Base-by-base conservation (phyloP, 2,329 filamentous ascomycete genomes). In the Cytospora piceae region DNA sequence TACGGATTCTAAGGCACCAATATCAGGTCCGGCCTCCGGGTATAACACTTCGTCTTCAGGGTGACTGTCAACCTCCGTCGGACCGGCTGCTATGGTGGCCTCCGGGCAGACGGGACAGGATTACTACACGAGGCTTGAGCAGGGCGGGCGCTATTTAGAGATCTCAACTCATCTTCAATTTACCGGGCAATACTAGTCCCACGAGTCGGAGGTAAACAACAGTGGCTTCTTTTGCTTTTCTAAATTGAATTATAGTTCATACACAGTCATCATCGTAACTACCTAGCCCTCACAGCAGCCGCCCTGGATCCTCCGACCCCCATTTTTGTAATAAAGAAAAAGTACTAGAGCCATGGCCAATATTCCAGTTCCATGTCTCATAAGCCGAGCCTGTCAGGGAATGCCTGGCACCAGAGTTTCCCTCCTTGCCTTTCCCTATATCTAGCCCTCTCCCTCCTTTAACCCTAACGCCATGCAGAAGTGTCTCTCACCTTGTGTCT, bases 201-300 rank as follows among this genome's bases (percentile, higher is more conserved):
- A 15, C 17, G 8, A 11, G 24, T 17, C 39, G 20, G 27, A 49
- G 29, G 49, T 24, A 42, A 65, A 52, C 58, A 62, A 65, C 53
- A 61, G 29, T 34, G 32, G 58, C 56, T 34, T 63, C 52, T 53
- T 54, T 54, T 56, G 34, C 14, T 53, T 49, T 58, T 67, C 58
- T 65, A 67, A 67, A 65, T 67, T 62, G 63, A 67, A 62, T 32
- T 67, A 63, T 67, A 61, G 58, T 65, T 59, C 63, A 31, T 67
- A 67, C 66, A 67, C 63, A 59, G 58, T 56, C 53, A 46, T 67
- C 54, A 55, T 58, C 39, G 51, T 58, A 57, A 46, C 49, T 39
- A 49, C 20, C 32, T 42, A 57, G 61, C 65, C n/a, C 22, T 59
- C 52, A 22, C 51, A 29, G 46, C 54, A 54, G 58, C 58, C 20